Base-by-base conservation (phyloP, 1,284 basidiomycete species). In the Rhodotorula mucilaginosa region DNA sequence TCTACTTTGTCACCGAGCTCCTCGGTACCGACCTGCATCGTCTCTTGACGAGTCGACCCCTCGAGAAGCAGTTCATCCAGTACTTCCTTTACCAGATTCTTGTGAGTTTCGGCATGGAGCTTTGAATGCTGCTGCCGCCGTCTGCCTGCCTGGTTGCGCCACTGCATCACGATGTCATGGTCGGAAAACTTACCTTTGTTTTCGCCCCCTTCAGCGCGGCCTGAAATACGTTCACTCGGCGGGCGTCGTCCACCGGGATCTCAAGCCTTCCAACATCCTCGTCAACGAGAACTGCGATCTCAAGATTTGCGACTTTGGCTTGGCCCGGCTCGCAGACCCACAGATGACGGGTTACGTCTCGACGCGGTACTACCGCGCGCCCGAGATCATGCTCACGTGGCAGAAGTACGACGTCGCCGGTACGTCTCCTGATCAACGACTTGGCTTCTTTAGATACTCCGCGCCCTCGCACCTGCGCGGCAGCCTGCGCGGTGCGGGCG, bases 341-440 rank as follows among this genome's bases (percentile, higher is more conserved):
- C 97, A 99, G 82, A 99, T 99, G 97, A 99, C 97, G 7, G 97
- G 97, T 73, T 99, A 99, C 81, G 96, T 99, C 75, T 98, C 95
- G 73, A 99, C 96, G 69, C 87, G 97, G 78, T 99, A 99, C 84
- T 99, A 99, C 83, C 90, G 97, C 67, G 97, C 96, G 5, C 96
- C 96, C 12, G 96, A 99, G 83, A 99, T 99, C 84, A 99, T 99
- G 97, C 87, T 99, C 80, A 99, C 96, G 60, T 99, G 97, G 97
- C 96, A 99, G 82, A 99, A 99, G 84, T 99, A 99, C 84, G 97
- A 99, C 82, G 96, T 98, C 68, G 97, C 94, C 39, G 84, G 84
- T 84, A 72, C 77, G 83, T 82, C 8, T 15, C 49, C 10, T 39
- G 5, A 4, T 18, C 4, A 39, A 10, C 39, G 39, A 39, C 6